phyloP scores from a whole-genome alignment of 2,329 filamentous ascomycete species.

The Venturia pyrina region DNA sequence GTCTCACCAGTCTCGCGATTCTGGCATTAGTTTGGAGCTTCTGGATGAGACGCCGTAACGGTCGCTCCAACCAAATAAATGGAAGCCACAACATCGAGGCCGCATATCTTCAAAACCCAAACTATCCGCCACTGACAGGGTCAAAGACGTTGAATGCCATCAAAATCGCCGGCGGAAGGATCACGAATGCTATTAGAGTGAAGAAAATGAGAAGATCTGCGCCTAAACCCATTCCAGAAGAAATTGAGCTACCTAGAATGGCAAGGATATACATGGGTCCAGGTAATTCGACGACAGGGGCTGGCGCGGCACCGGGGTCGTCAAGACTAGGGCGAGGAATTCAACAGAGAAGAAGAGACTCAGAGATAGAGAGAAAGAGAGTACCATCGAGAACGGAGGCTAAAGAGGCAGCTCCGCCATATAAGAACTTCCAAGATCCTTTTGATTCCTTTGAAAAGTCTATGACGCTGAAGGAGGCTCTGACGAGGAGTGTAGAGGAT shows the following conservation, averaged over 20 bases:
- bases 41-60: not conserved
- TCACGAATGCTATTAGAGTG: not conserved
- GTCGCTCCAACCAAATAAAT: not conserved
- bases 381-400: not conserved
- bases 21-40: not conserved
- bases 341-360: not conserved
- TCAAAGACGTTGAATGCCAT: not conserved
- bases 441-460: not conserved
- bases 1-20: not conserved
- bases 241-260: not conserved
- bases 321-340: not conserved
- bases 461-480: not conserved
- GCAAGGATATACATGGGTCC: not conserved
- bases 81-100: not conserved
- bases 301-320: not conserved
- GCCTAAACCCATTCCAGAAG: not conserved
- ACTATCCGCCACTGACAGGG: not conserved
- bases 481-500: not conserved
- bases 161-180: not conserved
- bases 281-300: not conserved
- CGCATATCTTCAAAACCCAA: not conserved
- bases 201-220: not conserved
- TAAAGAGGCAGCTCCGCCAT: not conserved
- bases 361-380: not conserved
- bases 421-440: not conserved